Evolutionary conservation across 106 monocot genomes (phyloP), one percentile per base, ranked within the genome.

Genomic region (Allium cepa): DNA sequence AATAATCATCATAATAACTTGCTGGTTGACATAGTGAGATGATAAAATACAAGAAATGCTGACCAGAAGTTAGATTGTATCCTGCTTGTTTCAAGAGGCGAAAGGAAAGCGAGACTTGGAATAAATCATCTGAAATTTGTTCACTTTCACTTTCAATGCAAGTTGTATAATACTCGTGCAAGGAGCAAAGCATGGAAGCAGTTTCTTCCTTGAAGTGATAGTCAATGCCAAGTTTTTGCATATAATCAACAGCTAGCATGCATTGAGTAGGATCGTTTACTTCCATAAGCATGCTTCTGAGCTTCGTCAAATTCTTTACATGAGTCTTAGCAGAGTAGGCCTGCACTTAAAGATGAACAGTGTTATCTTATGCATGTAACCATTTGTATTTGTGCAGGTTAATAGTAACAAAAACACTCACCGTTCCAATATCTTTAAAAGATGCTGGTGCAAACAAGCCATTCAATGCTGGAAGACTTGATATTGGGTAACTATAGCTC

Each of bases 151-250:
- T 4, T 9, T 64, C 48, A 16, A 1, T 3, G 46, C 56, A 57
- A 13, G 50, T 36, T 4, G 59, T 48, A 3, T 57, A 18, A 47
- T 70, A 5, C 36, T 36, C 1, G 36, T 36, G 56, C 15, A 74
- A 52, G 53, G 58, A 69, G 7, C 36, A 17, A 4, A 77, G 7
- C 11, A 70, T 48, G 4, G 47, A 1, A 0, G 45, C 22, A 11
- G 73, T 73, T 17, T 82, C 77, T 45, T 82, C 73, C 10, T n/a
- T 47, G 49, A 77, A 82, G 50, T 73, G 77, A 60, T 77, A 68
- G 46, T 77, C 82, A 5, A 82, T 66, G 46, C 70, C 73, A 3
- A 77, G 51, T 17, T 28, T 62, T 22, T 82, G 77, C 1, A 82
- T 69, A n/a, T 55, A 53, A 50, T 82, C 73, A 28, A 82, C 55